Percentiles rank a stretch among this genome's conserved stretches.
Conservation (phyloP, 2,329 filamentous ascomycete species). For the Penicillium brevicompactum region DNA sequence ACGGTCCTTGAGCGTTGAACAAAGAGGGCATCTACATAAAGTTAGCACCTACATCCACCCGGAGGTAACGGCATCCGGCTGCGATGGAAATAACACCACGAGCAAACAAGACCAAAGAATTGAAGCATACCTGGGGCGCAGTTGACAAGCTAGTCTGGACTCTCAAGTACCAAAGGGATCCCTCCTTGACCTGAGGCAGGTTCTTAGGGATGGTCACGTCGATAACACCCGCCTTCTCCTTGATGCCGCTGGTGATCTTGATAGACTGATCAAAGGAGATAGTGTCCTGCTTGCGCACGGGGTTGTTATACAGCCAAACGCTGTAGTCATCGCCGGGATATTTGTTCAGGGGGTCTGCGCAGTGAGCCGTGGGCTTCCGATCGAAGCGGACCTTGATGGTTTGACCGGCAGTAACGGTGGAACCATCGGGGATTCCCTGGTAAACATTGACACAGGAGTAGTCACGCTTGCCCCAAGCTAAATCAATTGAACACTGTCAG, state of each 20-base stretch:
- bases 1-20: constrained; percentile 32
- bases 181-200: constrained; percentile 28
- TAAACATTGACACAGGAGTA: constrained; percentile 36
- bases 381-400: constrained; percentile 30
- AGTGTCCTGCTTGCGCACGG: constrained; percentile 22
- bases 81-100: neutral
- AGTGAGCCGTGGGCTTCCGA: constrained; percentile 29
- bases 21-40: constrained; percentile 29
- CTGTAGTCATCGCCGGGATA: constrained; percentile 28
- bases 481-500: neutral
- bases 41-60: neutral
- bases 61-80: neutral
- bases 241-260: constrained; percentile 22
- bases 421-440: constrained; percentile 35
- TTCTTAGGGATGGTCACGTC: constrained; percentile 28
- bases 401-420: constrained; percentile 29
- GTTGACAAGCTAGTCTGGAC: constrained; percentile 22
- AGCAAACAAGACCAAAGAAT: neutral
- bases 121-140: constrained; percentile 31
- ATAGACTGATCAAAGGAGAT: constrained; percentile 25
- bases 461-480: constrained; percentile 39
- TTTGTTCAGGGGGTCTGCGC: constrained; percentile 20
- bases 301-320: constrained; percentile 35
- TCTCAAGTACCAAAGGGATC: constrained; percentile 33
- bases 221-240: constrained; percentile 19